A percentile compares a stretch with the other conserved stretches of the same genome.
Evolutionary conservation across 2,329 filamentous ascomycete genomes (phyloP).

Genomic region (Fusarium compactum): DNA sequence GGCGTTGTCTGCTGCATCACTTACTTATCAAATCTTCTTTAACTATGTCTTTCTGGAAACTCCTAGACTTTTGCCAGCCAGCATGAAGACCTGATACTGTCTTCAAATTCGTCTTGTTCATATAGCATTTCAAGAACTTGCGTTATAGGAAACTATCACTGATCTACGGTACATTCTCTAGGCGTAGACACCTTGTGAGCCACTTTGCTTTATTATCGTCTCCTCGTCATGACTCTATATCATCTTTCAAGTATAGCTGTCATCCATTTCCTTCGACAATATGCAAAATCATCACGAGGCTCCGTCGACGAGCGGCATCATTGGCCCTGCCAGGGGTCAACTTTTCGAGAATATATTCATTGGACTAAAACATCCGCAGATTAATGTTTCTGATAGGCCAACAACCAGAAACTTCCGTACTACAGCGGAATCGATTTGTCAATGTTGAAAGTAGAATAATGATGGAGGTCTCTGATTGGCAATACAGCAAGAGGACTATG

Average conservation of each 20-base stretch:
- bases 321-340: neutral
- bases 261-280: neutral
- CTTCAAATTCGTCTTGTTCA: neutral
- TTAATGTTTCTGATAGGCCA: neutral
- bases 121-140: neutral
- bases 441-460: neutral
- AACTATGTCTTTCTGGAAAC: neutral
- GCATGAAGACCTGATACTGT: neutral
- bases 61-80: neutral
- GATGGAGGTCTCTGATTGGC: neutral
- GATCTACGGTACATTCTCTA: neutral
- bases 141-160: rapidly evolving
- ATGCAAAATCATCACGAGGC: neutral
- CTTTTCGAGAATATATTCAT: neutral
- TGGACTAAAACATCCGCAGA: neutral
- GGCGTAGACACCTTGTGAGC: neutral
- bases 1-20: neutral
- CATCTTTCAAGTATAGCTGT: neutral
- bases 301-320: neutral
- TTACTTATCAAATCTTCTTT: neutral
- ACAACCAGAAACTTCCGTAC: neutral
- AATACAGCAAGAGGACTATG: neutral
- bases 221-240: neutral
- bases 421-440: neutral
- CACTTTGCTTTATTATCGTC: neutral